These are phyloP conservation scores for Lithospermum erythrorhizon DNA, from an alignment of 257 asterid genomes.

Conservation along the genomic window DNA sequence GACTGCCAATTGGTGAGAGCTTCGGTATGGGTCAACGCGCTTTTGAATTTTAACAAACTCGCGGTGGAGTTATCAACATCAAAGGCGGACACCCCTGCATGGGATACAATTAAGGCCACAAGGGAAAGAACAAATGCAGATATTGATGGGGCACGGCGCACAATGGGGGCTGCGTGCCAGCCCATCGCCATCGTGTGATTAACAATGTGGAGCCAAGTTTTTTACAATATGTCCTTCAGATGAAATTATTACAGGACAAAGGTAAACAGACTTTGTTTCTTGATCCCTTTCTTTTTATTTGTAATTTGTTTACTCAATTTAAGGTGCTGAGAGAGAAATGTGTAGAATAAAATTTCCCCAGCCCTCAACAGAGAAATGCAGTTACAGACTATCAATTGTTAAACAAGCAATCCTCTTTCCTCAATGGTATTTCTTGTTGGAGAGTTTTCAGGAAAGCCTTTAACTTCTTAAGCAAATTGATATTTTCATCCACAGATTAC, in stretches of 20 bases:
- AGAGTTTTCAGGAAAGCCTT: not conserved
- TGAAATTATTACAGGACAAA: not conserved
- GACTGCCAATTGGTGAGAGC: slow-evolving; percentile 51
- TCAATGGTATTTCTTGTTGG: not conserved
- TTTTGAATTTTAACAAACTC: slow-evolving; percentile 49
- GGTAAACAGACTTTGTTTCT: not conserved
- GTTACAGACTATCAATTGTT: not conserved
- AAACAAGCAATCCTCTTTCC: not conserved
- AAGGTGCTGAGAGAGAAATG: no score
- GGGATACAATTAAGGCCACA: not conserved
- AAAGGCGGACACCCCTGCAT: slow-evolving; percentile 11
- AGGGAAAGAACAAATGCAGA: not conserved
- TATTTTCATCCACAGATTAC: not conserved
- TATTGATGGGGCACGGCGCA: slow-evolving; percentile 35
- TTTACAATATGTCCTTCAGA: not conserved
- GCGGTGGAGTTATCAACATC: slow-evolving; percentile 16
- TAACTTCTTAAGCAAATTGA: not conserved
- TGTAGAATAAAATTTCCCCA: no score
- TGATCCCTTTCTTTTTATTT: no score
- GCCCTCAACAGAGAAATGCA: not conserved
- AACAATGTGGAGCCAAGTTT: not conserved
- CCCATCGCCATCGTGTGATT: slow-evolving; percentile 40
- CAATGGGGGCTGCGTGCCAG: slow-evolving; percentile 37
- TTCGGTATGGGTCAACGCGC: slow-evolving; percentile 30
- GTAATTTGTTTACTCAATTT: no score